phyloP scores from a whole-genome alignment of 2,329 filamentous ascomycete species.

The Venturia pyrina region DNA sequence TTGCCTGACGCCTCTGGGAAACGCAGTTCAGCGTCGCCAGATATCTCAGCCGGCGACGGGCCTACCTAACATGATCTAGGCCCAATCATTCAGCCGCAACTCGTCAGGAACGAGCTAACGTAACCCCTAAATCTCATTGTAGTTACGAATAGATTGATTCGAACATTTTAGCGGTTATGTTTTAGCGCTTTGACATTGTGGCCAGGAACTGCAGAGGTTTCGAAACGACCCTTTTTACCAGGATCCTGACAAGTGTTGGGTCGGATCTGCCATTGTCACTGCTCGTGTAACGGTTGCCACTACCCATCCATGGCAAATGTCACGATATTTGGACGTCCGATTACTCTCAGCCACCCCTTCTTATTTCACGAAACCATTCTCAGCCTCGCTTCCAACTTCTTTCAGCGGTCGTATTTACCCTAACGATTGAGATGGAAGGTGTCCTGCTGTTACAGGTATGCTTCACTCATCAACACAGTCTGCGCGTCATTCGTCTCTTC shows the following conservation, averaged over 20 bases:
- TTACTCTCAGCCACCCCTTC: neutral
- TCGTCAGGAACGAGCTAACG: neutral
- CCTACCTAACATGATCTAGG: neutral
- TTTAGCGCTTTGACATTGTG: neutral
- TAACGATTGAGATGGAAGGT: neutral
- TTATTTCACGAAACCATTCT: neutral
- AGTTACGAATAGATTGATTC: neutral
- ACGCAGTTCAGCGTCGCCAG: neutral
- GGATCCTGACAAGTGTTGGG: neutral
- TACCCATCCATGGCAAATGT: neutral
- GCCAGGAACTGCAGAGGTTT: neutral
- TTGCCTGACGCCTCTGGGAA: neutral
- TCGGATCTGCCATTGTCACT: neutral
- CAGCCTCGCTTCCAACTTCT: neutral
- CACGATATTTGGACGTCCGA: neutral
- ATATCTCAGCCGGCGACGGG: neutral
- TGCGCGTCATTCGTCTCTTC: neutral
- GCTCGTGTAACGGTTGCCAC: slow-evolving; percentile 1
- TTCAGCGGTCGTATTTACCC: neutral
- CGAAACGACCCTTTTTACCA: neutral
- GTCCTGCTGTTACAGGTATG: neutral
- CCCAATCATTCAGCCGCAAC: neutral
- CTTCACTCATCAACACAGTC: slow-evolving; percentile 1
- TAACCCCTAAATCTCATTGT: neutral
- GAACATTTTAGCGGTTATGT: neutral